Conservation (phyloP, 768 basidiomycete genomes). For the Calocybe indica region DNA sequence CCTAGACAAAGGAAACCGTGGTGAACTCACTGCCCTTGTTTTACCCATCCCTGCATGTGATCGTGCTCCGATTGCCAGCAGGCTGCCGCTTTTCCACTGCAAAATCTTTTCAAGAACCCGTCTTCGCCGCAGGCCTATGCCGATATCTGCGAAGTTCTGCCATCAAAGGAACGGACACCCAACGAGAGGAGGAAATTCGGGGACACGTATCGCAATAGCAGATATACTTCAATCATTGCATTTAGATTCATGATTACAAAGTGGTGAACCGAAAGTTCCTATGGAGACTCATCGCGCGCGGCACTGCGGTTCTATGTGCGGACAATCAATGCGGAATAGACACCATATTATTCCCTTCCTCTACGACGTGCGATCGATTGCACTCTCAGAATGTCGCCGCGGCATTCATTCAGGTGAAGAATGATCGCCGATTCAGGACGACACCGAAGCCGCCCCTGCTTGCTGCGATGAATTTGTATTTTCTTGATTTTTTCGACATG, state of each 20-base stretch:
- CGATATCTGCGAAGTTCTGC: not conserved
- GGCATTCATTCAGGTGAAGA: constrained; percentile 10
- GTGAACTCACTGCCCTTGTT: constrained; percentile 15
- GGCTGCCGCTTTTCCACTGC: not conserved
- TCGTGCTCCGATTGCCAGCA: constrained; percentile 1
- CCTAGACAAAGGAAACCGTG: constrained; percentile 9
- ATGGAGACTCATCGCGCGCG: constrained; percentile 16
- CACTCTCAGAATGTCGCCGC: too few species aligned
- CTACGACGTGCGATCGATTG: too few species aligned
- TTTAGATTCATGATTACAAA: constrained; percentile 13
- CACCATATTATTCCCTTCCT: constrained; percentile 20
- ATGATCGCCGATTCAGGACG: too few species aligned
- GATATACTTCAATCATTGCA: constrained; percentile 26
- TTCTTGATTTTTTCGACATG: constrained; percentile 10
- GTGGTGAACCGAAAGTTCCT: constrained; percentile 8
- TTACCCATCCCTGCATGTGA: constrained; percentile 16
- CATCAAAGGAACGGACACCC: not conserved
- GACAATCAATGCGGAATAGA: constrained; percentile 12
- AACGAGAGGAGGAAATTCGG: not conserved
- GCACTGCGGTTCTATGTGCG: constrained; percentile 17
- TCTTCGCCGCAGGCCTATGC: not conserved
- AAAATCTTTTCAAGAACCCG: not conserved
- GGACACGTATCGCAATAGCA: constrained; percentile 16
- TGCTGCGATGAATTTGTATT: constrained; percentile 15
- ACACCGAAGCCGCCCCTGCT: too few species aligned